Evolutionary conservation across 2,329 filamentous ascomycete species (phyloP), one percentile per base, ranked within the genome.

Genomic region (Fusarium praegraminearum): DNA sequence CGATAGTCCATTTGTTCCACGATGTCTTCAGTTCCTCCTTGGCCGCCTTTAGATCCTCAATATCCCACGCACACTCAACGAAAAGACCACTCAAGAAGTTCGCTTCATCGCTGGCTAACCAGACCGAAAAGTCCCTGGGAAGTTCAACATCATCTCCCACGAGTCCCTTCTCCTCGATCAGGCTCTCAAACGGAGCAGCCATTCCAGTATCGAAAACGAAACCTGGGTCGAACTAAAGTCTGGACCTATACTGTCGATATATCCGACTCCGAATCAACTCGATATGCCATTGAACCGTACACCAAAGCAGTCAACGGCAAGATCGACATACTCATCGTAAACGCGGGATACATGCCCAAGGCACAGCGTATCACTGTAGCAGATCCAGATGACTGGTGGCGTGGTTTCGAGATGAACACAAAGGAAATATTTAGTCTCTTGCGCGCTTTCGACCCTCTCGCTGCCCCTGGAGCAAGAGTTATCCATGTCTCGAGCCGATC

Each of bases 21-120:
- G 71, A 65, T 13, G 50, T 58, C 13, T 55, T 43, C 49, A 84
- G 74, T 62, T 82, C 77, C 26, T 76, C 73, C 7, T 77, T 78
- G 38, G 74, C 72, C 1, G 76, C 74, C 71, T 82, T 82, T 35
- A 87, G 77, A 67, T 86, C 84, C 40, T 83, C 78, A 0, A 86
- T 79, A 71, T 87, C 85, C 84, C 84, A 87, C 24, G 83, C 83
- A 13, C 80, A 78, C 81, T 83, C 86, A 1, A 86, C 70, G 24
- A 82, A 81, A 47, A 81, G 83, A 5, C 80, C 78, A 41, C 80
- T 82, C 28, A 87, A 69, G 64, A 86, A 86, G 8, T 65, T 71
- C 0, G 84, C 83, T 65, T 86, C 83, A 1, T 79, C 68, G 28
- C 78, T 81, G 0, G 80, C 77, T 28, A 81, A 72, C 83, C 83